These are phyloP conservation scores for Euptelea pleiosperma DNA, from an alignment of 164 flowering plant genomes.

Conservation along the genomic window DNA sequence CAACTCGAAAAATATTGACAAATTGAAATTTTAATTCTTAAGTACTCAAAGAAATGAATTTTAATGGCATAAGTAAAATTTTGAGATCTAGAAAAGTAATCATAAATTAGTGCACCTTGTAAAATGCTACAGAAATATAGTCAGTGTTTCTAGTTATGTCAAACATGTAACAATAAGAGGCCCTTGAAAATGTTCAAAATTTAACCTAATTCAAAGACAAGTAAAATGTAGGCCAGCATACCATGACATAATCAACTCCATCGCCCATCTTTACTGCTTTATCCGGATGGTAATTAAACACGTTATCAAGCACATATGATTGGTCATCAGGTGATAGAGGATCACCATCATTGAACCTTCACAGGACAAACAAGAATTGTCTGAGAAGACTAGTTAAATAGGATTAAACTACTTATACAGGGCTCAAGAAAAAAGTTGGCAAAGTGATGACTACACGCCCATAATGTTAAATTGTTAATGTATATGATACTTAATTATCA, in stretches of 20 bases:
- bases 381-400: neutral
- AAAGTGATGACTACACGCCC: too few species aligned
- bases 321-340: constrained; percentile 71
- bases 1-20: too few species aligned
- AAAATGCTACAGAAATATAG: too few species aligned
- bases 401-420: neutral
- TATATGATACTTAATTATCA: too few species aligned
- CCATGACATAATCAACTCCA: constrained; percentile 74
- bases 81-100: too few species aligned
- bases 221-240: constrained; percentile 26
- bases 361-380: constrained; percentile 4
- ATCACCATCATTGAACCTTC: constrained; percentile 81
- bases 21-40: too few species aligned
- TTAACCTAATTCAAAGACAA: neutral
- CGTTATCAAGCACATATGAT: constrained; percentile 57
- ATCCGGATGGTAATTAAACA: constrained; percentile 78
- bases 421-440: neutral
- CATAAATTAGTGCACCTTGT: too few species aligned
- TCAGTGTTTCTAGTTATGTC: too few species aligned
- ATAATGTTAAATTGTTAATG: too few species aligned
- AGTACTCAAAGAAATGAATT: too few species aligned
- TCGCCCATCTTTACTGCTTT: constrained; percentile 65
- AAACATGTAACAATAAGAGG: too few species aligned
- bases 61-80: too few species aligned
- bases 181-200: constrained; percentile 8